phyloP scores from a whole-genome alignment of 352 stramenopile species.

The Pythium apleroticum region DNA sequence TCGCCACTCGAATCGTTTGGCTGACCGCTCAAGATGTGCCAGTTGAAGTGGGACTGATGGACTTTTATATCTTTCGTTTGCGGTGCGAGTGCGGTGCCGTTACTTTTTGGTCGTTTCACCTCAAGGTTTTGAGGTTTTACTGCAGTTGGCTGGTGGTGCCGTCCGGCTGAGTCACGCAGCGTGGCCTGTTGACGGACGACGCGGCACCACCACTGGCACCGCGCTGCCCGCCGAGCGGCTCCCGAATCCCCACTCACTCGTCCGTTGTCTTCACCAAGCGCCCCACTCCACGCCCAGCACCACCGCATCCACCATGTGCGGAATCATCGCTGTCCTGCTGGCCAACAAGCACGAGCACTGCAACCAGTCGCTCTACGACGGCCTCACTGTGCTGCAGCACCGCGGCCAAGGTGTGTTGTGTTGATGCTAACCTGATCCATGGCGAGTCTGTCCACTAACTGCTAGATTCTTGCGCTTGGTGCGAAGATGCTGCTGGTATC shows the following conservation, averaged over 20 bases:
- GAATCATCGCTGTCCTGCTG: constrained; percentile 96
- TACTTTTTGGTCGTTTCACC: constrained; percentile 9
- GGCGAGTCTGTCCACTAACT: not conserved
- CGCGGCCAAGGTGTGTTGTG: constrained; percentile 89
- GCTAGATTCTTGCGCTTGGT: not conserved
- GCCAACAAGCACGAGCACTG: constrained; percentile 94
- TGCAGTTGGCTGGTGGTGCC: constrained; percentile 32
- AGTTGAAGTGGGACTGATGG: constrained; percentile 1
- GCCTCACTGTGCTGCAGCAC: constrained; percentile 98
- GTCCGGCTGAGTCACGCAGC: constrained; percentile 26
- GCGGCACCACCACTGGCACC: constrained; percentile 21
- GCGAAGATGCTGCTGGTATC: constrained; percentile 91
- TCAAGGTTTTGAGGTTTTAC: constrained; percentile 25
- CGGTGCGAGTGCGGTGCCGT: constrained; percentile 20
- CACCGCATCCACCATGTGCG: constrained; percentile 88
- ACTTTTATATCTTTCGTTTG: constrained; percentile 16
- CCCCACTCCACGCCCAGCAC: not conserved
- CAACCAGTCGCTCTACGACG: constrained; percentile 95
- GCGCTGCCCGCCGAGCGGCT: not conserved
- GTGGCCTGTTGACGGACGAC: constrained; percentile 8
- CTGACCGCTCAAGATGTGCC: not conserved
- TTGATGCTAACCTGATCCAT: not conserved
- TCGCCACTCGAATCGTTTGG: too few relatives aligned
- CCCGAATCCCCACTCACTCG: not conserved
- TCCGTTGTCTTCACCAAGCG: not conserved